Evolutionary conservation across 169 alveolate species (phyloP).

Genomic region (Plasmodium inui): DNA sequence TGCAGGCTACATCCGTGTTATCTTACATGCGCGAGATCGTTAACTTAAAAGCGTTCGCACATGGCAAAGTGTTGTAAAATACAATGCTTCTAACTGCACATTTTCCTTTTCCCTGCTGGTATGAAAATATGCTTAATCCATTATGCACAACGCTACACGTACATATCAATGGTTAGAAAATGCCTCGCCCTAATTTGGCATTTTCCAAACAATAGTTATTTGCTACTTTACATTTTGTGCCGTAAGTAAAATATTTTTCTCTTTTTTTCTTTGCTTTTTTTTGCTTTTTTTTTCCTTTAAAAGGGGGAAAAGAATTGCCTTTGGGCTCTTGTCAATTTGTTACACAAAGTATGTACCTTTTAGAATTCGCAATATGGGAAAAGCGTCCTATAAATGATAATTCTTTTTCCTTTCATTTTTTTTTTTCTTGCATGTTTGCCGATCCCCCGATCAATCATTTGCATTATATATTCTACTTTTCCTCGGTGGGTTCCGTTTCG

Average conservation of each 20-base stretch:
- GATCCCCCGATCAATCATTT: not conserved
- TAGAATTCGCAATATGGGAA: not conserved
- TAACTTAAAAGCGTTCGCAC: not conserved
- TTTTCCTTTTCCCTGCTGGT: not conserved
- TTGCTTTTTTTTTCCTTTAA: not conserved
- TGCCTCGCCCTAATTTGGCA: not conserved
- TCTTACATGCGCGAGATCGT: not conserved
- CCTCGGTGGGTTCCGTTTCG: not conserved
- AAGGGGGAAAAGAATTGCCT: not conserved
- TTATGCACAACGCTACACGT: not conserved
- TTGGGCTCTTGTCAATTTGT: not conserved
- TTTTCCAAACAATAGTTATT: not conserved
- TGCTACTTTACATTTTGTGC: not conserved
- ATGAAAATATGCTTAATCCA: not conserved
- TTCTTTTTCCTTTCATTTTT: not conserved
- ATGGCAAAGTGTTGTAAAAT: not conserved
- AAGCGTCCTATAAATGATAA: not conserved
- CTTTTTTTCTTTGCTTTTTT: not conserved
- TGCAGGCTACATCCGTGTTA: not conserved
- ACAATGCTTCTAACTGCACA: not conserved
- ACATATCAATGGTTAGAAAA: not conserved
- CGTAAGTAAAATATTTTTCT: not conserved
- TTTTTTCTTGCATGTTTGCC: not conserved
- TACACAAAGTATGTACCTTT: constrained; percentile 1
- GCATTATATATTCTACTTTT: not conserved